Evolutionary conservation across 176 grass and related monocot species (phyloP), one percentile per base, ranked within the genome.

Genomic region (Rhynchospora breviuscula): DNA sequence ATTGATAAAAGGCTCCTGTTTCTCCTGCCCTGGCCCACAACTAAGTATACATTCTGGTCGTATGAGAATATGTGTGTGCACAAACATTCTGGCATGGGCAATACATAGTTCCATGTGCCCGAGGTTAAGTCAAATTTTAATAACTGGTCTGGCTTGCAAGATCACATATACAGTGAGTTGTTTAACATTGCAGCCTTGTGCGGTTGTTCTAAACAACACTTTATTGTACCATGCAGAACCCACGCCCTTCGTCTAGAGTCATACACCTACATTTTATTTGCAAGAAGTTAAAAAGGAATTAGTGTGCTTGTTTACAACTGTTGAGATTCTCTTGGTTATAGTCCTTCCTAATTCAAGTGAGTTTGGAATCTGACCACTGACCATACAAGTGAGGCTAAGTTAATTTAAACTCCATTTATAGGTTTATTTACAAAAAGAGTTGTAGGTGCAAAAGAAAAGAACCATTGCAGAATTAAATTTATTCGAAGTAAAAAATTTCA

Each of bases 71-170:
- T 57, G 33, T 84, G 64, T 0, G 81, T 72, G 51, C 35, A 40
- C 35, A 40, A 65, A 84, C 63, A 84, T 71, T 54, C 63, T 5
- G 81, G 81, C 47, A 72, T 84, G 52, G 46, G 64, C 71, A 84
- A 23, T n/a, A 84, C 13, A 43, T 72, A 40, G 3, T 71, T 84
- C 81, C 81, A 84, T 44, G 49, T 58, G 47, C 58, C 25, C 17
- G 63, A 69, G 23, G 52, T 13, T 40, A 40, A 40, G 35, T 40
- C 35, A 40, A 40, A 40, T 40, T 40, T 0, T 5, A 40, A 40
- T 40, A 40, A 2, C 4, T 40, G 81, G 43, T 84, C 81, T 21
- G 81, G 81, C 81, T 33, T 43, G 81, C 56, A 84, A 11, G 48
- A 51, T 13, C 56, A 64, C 44, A 84, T 65, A 33, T 64, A 84